Conservation (phyloP, 495 filamentous ascomycete species). For the Aspergillus avenaceus region DNA sequence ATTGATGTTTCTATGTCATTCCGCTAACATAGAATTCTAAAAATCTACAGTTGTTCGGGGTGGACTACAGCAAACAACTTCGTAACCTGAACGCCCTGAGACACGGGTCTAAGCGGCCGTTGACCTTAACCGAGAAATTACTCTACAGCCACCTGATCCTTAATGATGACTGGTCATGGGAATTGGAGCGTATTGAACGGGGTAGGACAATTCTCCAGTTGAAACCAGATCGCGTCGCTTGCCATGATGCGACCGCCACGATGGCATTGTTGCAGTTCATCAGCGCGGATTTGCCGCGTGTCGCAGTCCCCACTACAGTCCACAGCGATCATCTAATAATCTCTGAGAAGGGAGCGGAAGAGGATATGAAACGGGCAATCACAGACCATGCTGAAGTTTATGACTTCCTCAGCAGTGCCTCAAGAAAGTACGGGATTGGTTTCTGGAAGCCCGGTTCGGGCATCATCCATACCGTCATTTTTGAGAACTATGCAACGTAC, state of each 20-base stretch:
- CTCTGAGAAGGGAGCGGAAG: slow-evolving; percentile 75
- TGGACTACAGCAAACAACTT: slow-evolving; percentile 70
- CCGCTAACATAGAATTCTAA: background rate
- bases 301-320: slow-evolving; percentile 80
- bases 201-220: slow-evolving; percentile 83
- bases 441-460: slow-evolving; percentile 92
- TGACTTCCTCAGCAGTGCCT: slow-evolving; percentile 82
- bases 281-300: slow-evolving; percentile 75
- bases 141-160: slow-evolving; percentile 90
- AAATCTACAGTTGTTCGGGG: background rate
- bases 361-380: slow-evolving; percentile 76
- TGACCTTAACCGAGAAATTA: slow-evolving; percentile 88
- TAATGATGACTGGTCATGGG: slow-evolving; percentile 72
- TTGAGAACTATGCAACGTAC: slow-evolving; percentile 92
- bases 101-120: slow-evolving; percentile 68
- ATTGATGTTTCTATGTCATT: no score
- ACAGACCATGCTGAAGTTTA: slow-evolving; percentile 92
- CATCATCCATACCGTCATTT: slow-evolving; percentile 91
- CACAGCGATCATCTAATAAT: slow-evolving; percentile 95
- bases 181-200: slow-evolving; percentile 72
- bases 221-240: slow-evolving; percentile 85
- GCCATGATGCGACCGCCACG: slow-evolving; percentile 93
- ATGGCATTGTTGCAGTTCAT: slow-evolving; percentile 97
- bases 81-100: slow-evolving; percentile 80
- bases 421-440: slow-evolving; percentile 91